Conservation (phyloP, 805 yeast genomes). For the Kluyveromyces aestuarii region DNA sequence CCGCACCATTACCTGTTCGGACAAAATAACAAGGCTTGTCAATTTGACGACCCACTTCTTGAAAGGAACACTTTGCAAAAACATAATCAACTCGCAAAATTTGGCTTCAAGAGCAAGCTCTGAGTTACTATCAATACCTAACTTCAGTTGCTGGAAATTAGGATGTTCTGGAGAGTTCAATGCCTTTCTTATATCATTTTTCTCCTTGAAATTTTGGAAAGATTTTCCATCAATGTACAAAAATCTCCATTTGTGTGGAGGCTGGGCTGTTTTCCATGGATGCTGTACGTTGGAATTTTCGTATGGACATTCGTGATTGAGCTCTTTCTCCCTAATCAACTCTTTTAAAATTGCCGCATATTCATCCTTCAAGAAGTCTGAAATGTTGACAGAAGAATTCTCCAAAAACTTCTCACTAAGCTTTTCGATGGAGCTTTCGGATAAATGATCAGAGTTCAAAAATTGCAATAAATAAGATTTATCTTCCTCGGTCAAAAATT, state of each 20-base stretch:
- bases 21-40: constrained; percentile 52
- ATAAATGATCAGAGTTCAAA: constrained; percentile 47
- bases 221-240: constrained; percentile 68
- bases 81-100: constrained; percentile 44
- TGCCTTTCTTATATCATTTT: constrained; percentile 21
- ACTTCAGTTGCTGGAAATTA: constrained; percentile 37
- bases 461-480: constrained; percentile 40
- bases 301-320: constrained; percentile 53
- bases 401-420: constrained; percentile 49
- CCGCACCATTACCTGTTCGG: constrained; percentile 65
- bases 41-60: constrained; percentile 57
- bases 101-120: constrained; percentile 26
- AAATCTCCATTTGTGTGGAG: constrained; percentile 88
- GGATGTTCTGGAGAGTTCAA: constrained; percentile 43
- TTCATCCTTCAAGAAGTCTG: constrained; percentile 50
- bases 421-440: constrained; percentile 28
- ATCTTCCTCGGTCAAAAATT: constrained; percentile 34
- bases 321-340: constrained; percentile 46
- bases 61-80: constrained; percentile 55
- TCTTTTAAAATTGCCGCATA: constrained; percentile 40
- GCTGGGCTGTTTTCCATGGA: constrained; percentile 89
- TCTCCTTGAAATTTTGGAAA: constrained; percentile 21
- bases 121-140: constrained; percentile 13
- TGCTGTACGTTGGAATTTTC: constrained; percentile 41
- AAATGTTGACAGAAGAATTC: constrained; percentile 62